phyloP scores from a whole-genome alignment of 2,329 filamentous ascomycete genomes.

The Xylariaceae sp. region DNA sequence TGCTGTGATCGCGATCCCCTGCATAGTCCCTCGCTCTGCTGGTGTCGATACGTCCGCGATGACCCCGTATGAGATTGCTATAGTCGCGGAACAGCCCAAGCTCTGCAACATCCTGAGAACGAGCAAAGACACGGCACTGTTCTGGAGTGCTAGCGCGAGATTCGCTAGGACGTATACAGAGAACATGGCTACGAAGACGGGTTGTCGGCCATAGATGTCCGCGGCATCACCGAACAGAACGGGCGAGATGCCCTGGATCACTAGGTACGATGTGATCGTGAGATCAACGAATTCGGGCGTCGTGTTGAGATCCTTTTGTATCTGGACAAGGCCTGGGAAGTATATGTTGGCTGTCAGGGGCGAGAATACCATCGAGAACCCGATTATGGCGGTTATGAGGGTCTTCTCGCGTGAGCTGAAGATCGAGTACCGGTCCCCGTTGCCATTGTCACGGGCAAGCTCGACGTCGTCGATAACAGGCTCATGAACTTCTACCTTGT shows the following conservation, averaged over 20 bases:
- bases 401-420: neutral
- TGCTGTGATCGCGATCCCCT: slow-evolving; percentile 9
- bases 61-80: slow-evolving; percentile 19
- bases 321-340: slow-evolving; percentile 1
- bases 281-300: neutral
- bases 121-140: slow-evolving; percentile 12
- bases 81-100: slow-evolving; percentile 14
- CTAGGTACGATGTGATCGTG: neutral
- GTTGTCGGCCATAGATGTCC: slow-evolving; percentile 36
- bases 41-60: slow-evolving; percentile 21
- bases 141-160: slow-evolving; percentile 16
- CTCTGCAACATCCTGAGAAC: slow-evolving; percentile 18
- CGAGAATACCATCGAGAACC: neutral
- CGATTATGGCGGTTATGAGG: slow-evolving; percentile 1
- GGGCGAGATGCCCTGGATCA: neutral
- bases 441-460: neutral
- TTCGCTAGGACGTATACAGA: slow-evolving; percentile 34
- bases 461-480: neutral
- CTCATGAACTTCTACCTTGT: neutral
- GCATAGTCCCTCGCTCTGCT: slow-evolving; percentile 19
- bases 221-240: slow-evolving; percentile 29
- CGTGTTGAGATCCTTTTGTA: slow-evolving; percentile 10
- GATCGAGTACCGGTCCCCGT: neutral
- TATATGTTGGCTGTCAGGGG: slow-evolving; percentile 6
- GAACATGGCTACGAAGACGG: slow-evolving; percentile 37